Base-by-base conservation (phyloP, 2,329 filamentous ascomycete genomes). In the Aspergillus sp. region DNA sequence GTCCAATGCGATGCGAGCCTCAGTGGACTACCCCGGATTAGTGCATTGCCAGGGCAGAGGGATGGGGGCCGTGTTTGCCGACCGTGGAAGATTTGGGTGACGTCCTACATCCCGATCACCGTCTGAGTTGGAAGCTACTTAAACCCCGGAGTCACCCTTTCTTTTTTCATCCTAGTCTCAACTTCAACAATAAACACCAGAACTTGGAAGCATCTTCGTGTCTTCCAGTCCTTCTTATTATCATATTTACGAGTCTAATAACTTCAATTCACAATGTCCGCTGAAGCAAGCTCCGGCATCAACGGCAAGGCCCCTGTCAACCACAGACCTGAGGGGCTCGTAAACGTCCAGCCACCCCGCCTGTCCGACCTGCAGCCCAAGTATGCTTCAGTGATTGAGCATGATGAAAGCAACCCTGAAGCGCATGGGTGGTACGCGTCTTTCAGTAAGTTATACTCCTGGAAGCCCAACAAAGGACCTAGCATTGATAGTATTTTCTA, bases 381-480 rank as follows among this genome's bases (percentile, higher is more conserved):
- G 73, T 95, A 95, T 76, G 92, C 92, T 7, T 84, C 87, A 65
- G 81, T 82, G 52, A 83, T 91, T 66, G 58, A 75, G 56, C 82
- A 85, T 68, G 82, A 85, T 30, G 84, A 87, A 67, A 85, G 87
- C 56, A 89, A 95, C 67, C 86, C 86, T 34, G 86, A 86, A 66
- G 85, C 87, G 54, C 88, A 93, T 76, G 91, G 92, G 73, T 97
- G 93, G 93, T 99, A 98, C 73, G 92, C 92, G 23, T 81, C 81
- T 63, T 92, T 97, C 89, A 92, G 89, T 91, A 82, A 69, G 88
- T 84, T 11, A 50, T 15, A 7, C 4, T 41, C 17, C 30, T 1
- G 45, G 50, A 47, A 43, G 25, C 17, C 15, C 6, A 22, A 28
- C n/a, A 17, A 38, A 17, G 15, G 5, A 30, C 19, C 48, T 41